Percentiles rank a stretch among this genome's conserved stretches.
Conservation (phyloP, 306 rosid genomes). For the Cicer yamashitae region DNA sequence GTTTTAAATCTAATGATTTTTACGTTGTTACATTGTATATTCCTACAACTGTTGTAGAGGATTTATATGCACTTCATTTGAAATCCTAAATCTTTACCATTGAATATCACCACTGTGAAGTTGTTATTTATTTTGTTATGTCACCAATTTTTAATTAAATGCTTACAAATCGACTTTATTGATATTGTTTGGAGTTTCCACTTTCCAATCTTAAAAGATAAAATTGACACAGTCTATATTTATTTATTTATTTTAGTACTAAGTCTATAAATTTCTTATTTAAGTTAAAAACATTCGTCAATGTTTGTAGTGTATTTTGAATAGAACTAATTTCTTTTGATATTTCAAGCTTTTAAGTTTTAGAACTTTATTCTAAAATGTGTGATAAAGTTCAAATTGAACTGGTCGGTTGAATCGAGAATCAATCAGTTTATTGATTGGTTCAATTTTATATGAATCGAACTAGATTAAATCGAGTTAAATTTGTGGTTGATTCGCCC, state of each 20-base stretch:
- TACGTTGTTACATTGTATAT: too few relatives aligned
- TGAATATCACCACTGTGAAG: conserved; percentile 39
- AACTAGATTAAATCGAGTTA: too few relatives aligned
- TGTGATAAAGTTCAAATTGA: too few relatives aligned
- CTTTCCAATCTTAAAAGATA: conserved; percentile 8
- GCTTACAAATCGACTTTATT: conserved; percentile 8
- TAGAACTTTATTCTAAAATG: not conserved
- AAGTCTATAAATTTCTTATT: not conserved
- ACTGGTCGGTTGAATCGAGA: too few relatives aligned
- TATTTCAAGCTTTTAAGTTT: conserved; percentile 19
- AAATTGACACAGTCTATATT: not conserved
- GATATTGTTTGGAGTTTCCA: conserved; percentile 18
- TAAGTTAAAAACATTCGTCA: conserved; percentile 20
- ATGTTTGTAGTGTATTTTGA: not conserved
- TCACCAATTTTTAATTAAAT: not conserved
- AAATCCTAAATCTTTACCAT: conserved; percentile 38
- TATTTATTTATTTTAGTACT: too few relatives aligned
- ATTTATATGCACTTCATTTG: conserved; percentile 17
- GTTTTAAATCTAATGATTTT: too few relatives aligned
- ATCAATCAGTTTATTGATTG: too few relatives aligned
- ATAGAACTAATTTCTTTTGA: not conserved
- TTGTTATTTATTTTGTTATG: conserved; percentile 27
- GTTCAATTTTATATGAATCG: too few relatives aligned
- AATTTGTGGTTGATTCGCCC: too few relatives aligned
- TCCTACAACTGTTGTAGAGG: too few relatives aligned